Percentiles rank a stretch among this genome's conserved stretches.
Conservation (phyloP, 345 rosid species). For the Salix purpurea region DNA sequence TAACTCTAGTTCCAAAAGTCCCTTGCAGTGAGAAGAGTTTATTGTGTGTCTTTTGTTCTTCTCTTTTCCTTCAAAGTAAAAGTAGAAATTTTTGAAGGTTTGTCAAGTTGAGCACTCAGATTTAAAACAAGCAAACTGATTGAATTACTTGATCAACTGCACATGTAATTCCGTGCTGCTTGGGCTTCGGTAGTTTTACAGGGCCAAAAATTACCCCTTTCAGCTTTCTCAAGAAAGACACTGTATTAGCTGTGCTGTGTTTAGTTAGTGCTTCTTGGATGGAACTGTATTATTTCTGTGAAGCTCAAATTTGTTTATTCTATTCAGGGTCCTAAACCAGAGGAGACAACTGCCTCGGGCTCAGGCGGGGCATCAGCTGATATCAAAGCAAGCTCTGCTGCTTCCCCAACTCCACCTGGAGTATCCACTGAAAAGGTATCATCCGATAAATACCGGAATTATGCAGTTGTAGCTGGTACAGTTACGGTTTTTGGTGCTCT, state of each 20-base stretch:
- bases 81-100: too few relatives aligned
- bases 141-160: too few relatives aligned
- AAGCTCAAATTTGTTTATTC: neutral
- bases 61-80: too few relatives aligned
- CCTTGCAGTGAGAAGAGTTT: too few relatives aligned
- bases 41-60: too few relatives aligned
- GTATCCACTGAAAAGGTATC: conserved; percentile 58
- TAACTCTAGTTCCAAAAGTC: too few relatives aligned
- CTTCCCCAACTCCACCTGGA: conserved; percentile 44
- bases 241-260: neutral
- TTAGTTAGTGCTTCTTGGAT: neutral
- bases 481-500: conserved; percentile 56
- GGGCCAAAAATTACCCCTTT: neutral
- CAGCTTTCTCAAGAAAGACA: neutral
- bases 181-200: neutral
- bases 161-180: neutral
- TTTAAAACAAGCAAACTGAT: too few relatives aligned
- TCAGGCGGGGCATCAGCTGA: conserved; percentile 34
- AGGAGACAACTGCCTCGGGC: conserved; percentile 44
- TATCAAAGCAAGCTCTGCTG: conserved; percentile 39
- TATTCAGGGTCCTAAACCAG: conserved; percentile 68
- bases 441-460: conserved; percentile 66
- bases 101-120: too few relatives aligned
- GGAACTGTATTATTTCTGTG: neutral
- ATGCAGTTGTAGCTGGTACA: conserved; percentile 77